phyloP scores from a whole-genome alignment of 441 rosid species.

The Populus tomentosa region DNA sequence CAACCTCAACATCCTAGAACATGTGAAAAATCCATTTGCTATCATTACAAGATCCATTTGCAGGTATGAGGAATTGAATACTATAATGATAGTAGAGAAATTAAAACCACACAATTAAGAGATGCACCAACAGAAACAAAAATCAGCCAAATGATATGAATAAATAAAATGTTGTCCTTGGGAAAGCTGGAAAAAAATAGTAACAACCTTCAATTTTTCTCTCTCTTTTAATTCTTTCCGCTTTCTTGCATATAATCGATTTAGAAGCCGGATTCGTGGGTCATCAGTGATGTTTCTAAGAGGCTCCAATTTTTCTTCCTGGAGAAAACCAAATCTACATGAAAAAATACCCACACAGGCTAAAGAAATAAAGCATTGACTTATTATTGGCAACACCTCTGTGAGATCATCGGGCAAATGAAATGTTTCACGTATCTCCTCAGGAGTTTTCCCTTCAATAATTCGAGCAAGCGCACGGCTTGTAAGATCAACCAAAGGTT shows the following conservation, averaged over 20 bases:
- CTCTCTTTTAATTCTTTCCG: slow-evolving; percentile 60
- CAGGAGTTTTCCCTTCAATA: slow-evolving; percentile 69
- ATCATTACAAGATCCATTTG: background rate
- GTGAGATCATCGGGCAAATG: slow-evolving; percentile 71
- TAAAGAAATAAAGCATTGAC: background rate
- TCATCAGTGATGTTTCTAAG: slow-evolving; percentile 53
- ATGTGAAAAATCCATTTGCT: background rate
- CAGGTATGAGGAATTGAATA: slow-evolving; percentile 4
- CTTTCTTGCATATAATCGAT: slow-evolving; percentile 59
- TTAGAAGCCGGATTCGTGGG: slow-evolving; percentile 58
- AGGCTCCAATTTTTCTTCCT: slow-evolving; percentile 79
- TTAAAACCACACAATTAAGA: background rate
- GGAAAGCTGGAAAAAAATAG: background rate
- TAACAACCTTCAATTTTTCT: slow-evolving; percentile 48
- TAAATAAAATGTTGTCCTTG: background rate
- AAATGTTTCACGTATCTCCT: slow-evolving; percentile 66
- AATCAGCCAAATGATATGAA: background rate
- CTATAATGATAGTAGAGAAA: background rate
- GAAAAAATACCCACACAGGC: slow-evolving; percentile 8
- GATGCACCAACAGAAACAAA: background rate
- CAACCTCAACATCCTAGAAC: slow-evolving; percentile 60
- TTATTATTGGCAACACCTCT: slow-evolving; percentile 37
- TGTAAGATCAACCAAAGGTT: slow-evolving; percentile 69
- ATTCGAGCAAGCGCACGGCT: slow-evolving; percentile 61
- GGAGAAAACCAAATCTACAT: slow-evolving; percentile 14